A percentile compares a stretch with the other conserved stretches of the same genome.
phyloP scores from a whole-genome alignment of 1,139 yeast species.

The Lodderomyces theae region DNA sequence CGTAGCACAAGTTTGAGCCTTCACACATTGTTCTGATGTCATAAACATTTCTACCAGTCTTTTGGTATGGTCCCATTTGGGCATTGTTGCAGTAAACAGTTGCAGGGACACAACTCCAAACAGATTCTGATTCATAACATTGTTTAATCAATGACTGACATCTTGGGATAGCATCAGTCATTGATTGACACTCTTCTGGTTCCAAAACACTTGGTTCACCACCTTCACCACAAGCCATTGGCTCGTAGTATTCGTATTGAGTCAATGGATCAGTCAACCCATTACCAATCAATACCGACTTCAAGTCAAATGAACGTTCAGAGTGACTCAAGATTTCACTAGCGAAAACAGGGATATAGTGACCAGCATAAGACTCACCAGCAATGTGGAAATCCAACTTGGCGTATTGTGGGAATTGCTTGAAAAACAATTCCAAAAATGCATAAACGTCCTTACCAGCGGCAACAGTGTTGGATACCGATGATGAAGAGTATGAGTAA shows the following conservation, averaged over 20 bases:
- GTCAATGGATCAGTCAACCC: slow-evolving; percentile 92
- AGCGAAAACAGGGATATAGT: slow-evolving; percentile 92
- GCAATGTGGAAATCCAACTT: slow-evolving; percentile 81
- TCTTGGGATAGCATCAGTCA: slow-evolving; percentile 73
- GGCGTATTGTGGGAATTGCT: slow-evolving; percentile 83
- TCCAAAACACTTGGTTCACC: slow-evolving; percentile 80
- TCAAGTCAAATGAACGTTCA: slow-evolving; percentile 77
- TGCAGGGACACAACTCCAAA: slow-evolving; percentile 93
- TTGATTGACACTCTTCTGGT: slow-evolving; percentile 75
- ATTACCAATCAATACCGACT: slow-evolving; percentile 90
- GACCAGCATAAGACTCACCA: slow-evolving; percentile 99
- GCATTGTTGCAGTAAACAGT: slow-evolving; percentile 86
- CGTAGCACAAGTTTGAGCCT: slow-evolving; percentile 73
- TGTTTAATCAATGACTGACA: slow-evolving; percentile 76
- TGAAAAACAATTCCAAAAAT: slow-evolving; percentile 83
- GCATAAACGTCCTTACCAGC: slow-evolving; percentile 95
- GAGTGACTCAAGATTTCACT: slow-evolving; percentile 75
- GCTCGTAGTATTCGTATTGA: slow-evolving; percentile 86
- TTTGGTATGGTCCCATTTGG: slow-evolving; percentile 82
- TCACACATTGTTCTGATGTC: slow-evolving; percentile 89
- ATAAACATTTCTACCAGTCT: slow-evolving; percentile 89
- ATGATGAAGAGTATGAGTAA: slow-evolving; percentile 68
- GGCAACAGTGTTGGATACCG: slow-evolving; percentile 73
- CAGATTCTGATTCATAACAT: slow-evolving; percentile 76
- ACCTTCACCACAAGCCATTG: slow-evolving; percentile 97